phyloP scores from a whole-genome alignment of 768 basidiomycete genomes.

The Psilocybe sp. region DNA sequence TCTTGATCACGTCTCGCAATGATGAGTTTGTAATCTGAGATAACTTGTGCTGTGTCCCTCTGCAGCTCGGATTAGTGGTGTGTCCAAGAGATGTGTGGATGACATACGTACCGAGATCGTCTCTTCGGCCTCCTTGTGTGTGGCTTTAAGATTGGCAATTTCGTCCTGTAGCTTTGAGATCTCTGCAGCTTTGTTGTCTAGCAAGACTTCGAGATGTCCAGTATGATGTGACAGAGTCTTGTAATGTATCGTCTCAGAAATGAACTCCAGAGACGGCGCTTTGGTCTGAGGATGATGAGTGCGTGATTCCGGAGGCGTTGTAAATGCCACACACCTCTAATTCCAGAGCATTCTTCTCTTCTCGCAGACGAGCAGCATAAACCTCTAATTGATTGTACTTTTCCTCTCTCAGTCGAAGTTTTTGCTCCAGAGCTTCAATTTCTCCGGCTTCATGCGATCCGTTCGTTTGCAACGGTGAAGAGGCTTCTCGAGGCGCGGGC shows the following conservation, averaged over 20 bases:
- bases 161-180: conserved; percentile 41
- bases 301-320: neutral
- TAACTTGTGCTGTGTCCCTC: conserved; percentile 40
- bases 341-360: conserved; percentile 41
- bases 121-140: conserved; percentile 48
- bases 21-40: conserved; percentile 62
- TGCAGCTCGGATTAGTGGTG: conserved; percentile 13
- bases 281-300: conserved; percentile 30
- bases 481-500: conserved; percentile 31
- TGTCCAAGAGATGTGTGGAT: neutral
- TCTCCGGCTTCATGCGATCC: conserved; percentile 34
- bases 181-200: conserved; percentile 37
- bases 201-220: conserved; percentile 40
- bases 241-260: conserved; percentile 51
- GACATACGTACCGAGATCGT: conserved; percentile 34
- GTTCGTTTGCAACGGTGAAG: conserved; percentile 30
- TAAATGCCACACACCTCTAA: conserved; percentile 36
- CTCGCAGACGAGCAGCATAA: conserved; percentile 42
- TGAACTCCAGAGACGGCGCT: conserved; percentile 38
- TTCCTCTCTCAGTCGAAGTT: conserved; percentile 39
- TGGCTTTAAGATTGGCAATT: conserved; percentile 32
- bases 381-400: conserved; percentile 47
- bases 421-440: conserved; percentile 36
- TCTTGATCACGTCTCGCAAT: conserved; percentile 66
- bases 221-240: conserved; percentile 55